Evolutionary conservation across 1,284 basidiomycete species (phyloP), one percentile per base, ranked within the genome.

Genomic region (Caloboletus firmus): DNA sequence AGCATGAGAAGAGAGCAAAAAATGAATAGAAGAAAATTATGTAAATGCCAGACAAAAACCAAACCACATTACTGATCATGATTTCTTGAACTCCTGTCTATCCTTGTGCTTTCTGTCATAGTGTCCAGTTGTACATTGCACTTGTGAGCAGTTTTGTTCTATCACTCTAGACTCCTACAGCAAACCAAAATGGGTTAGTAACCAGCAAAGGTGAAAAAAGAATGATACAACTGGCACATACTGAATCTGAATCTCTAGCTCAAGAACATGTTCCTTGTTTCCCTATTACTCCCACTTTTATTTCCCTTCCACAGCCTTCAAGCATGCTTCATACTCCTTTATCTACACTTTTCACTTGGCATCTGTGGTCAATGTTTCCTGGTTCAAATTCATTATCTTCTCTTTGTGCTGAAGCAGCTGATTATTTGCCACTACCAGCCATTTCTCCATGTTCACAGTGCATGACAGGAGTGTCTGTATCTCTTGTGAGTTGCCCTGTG

Each of bases 271-370:
- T 74, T 99, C 96, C 76, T 98, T 98, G 36, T 90, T 87, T 4
- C 96, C 96, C 66, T 98, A 95, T 59, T 92, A 79, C 76, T 98
- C 96, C 42, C 94, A 80, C 80, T 98, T 99, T 61, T 95, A 85
- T 70, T 89, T 89, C 78, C 99, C 96, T 65, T 96, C 94, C 0
- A 93, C 92, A 0, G 86, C 84, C 69, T 87, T 88, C 62, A 95
- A 71, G 17, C 93, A 76, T 20, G 82, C 69, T 73, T 99, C 95
- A 63, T 95, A 94, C 74, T 98, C 95, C 70, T 88, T 89, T 45
- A 97, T 90, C 15, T 95, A 79, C 0, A 86, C 93, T 66, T 95
- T 95, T 94, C 93, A 98, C 73, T 93, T 97, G 57, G 71, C 76
- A 66, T 94, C 93, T 0, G 90, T 87, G 0, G 74, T 76, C 0